These are phyloP conservation scores for Gleditsia sinensis DNA, from an alignment of 306 rosid genomes.

Conservation along the genomic window DNA sequence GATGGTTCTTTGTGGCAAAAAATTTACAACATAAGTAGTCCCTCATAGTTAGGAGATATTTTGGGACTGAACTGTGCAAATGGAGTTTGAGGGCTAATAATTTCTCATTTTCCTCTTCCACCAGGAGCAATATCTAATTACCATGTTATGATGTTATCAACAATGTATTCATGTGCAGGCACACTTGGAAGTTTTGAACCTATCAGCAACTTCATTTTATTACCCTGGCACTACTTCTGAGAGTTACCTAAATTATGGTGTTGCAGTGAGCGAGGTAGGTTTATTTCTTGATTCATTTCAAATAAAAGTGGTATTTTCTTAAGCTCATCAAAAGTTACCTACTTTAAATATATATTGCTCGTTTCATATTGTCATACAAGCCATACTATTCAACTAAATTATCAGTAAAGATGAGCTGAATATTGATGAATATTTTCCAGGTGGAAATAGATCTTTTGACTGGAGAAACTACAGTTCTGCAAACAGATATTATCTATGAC, in stretches of 20 bases:
- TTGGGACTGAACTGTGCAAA: neutral
- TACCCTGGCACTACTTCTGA: conserved; percentile 47
- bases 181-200: too few relatives aligned
- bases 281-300: neutral
- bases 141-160: conserved; percentile 12
- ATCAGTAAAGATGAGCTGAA: neutral
- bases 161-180: conserved; percentile 60
- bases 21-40: conserved; percentile 8
- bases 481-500: conserved; percentile 81
- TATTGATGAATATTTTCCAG: conserved; percentile 44
- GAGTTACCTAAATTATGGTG: conserved; percentile 72
- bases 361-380: conserved; percentile 1
- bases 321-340: too few relatives aligned
- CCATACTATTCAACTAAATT: neutral
- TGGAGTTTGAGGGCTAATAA: neutral
- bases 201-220: conserved; percentile 59
- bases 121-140: neutral
- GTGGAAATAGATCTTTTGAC: conserved; percentile 83
- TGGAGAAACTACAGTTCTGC: conserved; percentile 75
- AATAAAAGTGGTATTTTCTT: too few relatives aligned
- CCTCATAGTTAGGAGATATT: conserved; percentile 4
- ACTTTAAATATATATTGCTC: too few relatives aligned
- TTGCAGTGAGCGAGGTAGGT: conserved; percentile 85
- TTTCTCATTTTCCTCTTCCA: neutral
- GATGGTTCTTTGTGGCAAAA: neutral